phyloP scores from a whole-genome alignment of 2,329 filamentous ascomycete genomes.

The Rhynchosporium graminicola region DNA sequence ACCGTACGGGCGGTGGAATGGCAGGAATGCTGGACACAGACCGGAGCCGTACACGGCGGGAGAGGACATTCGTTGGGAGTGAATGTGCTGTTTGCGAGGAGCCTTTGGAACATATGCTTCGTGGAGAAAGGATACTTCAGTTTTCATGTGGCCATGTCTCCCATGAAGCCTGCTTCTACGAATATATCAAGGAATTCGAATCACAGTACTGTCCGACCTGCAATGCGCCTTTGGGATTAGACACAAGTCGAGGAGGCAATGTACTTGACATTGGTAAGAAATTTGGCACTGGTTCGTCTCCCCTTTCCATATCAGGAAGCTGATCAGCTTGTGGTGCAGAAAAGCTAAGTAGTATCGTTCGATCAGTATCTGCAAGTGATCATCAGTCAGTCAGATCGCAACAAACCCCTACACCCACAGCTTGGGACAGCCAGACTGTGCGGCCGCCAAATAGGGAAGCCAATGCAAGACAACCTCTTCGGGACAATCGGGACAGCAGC shows the following conservation, averaged over 20 bases:
- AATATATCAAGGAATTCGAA: conserved; percentile 94
- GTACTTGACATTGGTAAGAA: conserved; percentile 80
- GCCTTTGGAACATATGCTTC: conserved; percentile 90
- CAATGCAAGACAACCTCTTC: conserved; percentile 40
- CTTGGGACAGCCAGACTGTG: conserved; percentile 66
- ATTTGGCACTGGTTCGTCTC: conserved; percentile 40
- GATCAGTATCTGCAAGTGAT: conserved; percentile 73
- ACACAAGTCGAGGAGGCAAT: conserved; percentile 89
- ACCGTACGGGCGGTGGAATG: conserved; percentile 46
- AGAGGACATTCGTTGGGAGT: conserved; percentile 92
- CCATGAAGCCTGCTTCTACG: conserved; percentile 98
- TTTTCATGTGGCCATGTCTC: conserved; percentile 97
- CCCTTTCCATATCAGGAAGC: conserved; percentile 30
- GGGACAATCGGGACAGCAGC: conserved; percentile 44
- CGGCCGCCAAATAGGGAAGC: conserved; percentile 54
- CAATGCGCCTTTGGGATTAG: conserved; percentile 85
- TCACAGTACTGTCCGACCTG: conserved; percentile 93
- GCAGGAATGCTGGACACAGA: conserved; percentile 73
- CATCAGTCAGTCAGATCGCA: conserved; percentile 44
- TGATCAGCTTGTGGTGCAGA: conserved; percentile 54
- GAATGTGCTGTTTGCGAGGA: conserved; percentile 97
- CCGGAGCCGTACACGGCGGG: conserved; percentile 75
- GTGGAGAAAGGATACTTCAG: conserved; percentile 90
- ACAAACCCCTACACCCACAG: conserved; percentile 60
- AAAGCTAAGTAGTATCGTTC: conserved; percentile 91